phyloP scores from a whole-genome alignment of 192 early-diverging fungal species.

The Podila verticillata region DNA sequence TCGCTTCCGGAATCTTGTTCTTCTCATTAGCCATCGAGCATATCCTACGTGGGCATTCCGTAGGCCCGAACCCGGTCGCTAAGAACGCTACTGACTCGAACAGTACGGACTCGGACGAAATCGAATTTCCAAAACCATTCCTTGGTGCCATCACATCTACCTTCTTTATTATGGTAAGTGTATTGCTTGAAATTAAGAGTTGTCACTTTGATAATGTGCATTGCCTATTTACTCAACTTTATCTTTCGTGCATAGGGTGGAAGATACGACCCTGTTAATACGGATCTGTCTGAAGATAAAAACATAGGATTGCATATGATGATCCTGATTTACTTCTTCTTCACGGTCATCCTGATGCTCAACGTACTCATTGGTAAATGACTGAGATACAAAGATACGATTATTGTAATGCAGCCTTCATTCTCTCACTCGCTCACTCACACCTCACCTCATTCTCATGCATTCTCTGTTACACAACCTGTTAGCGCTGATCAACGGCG shows the following conservation, averaged over 20 bases:
- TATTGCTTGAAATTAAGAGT: too few relatives aligned
- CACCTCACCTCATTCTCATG: too few relatives aligned
- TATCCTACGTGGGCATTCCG: neutral
- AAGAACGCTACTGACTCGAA: too few relatives aligned
- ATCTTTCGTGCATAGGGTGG: neutral
- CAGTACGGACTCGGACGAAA: too few relatives aligned
- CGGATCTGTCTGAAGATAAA: neutral
- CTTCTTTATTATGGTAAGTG: slow-evolving; percentile 12
- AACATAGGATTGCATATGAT: slow-evolving; percentile 3
- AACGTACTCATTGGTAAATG: slow-evolving; percentile 23
- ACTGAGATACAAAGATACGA: too few relatives aligned
- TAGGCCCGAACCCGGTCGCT: neutral
- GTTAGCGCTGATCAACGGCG: slow-evolving; percentile 5
- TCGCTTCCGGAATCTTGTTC: slow-evolving; percentile 11
- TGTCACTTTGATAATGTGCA: neutral
- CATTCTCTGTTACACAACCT: too few relatives aligned
- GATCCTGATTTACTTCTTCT: slow-evolving; percentile 11
- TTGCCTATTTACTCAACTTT: neutral
- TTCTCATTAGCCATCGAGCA: slow-evolving; percentile 15
- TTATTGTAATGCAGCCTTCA: too few relatives aligned
- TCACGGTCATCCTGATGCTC: slow-evolving; percentile 20
- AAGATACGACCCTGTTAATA: slow-evolving; percentile 7
- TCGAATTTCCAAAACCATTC: neutral
- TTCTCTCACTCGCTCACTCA: too few relatives aligned
- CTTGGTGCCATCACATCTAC: slow-evolving; percentile 5